A percentile compares a stretch with the other conserved stretches of the same genome.
Conservation (phyloP, 2,329 filamentous ascomycete genomes). For the Lasiodiplodia hormozganensis region DNA sequence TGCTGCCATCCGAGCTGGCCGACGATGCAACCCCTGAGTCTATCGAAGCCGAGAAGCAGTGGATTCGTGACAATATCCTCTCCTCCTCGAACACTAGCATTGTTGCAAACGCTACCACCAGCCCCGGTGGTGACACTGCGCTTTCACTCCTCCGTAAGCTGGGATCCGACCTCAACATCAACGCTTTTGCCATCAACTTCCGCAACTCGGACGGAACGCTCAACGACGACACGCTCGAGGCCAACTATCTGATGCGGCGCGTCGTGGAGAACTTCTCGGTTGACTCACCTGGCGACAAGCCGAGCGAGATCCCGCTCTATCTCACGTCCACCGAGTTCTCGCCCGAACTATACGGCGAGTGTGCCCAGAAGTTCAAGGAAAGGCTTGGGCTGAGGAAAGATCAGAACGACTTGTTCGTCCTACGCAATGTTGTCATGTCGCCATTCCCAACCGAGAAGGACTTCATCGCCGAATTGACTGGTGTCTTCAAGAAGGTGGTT, state of each 20-base stretch:
- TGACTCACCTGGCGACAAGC: slow-evolving; percentile 49
- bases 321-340: slow-evolving; percentile 55
- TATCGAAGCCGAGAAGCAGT: slow-evolving; percentile 47
- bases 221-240: slow-evolving; percentile 56
- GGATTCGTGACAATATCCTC: slow-evolving; percentile 51
- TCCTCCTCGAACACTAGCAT: slow-evolving; percentile 48
- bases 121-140: slow-evolving; percentile 40
- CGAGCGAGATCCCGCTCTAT: slow-evolving; percentile 51
- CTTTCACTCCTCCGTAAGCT: slow-evolving; percentile 50
- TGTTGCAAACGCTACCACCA: slow-evolving; percentile 37
- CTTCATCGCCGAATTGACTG: slow-evolving; percentile 50
- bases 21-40: slow-evolving; percentile 34
- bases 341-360: slow-evolving; percentile 51
- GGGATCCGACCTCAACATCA: slow-evolving; percentile 58
- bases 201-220: slow-evolving; percentile 46
- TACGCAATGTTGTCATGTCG: slow-evolving; percentile 59
- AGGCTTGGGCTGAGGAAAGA: slow-evolving; percentile 45
- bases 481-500: slow-evolving; percentile 42
- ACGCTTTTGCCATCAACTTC: slow-evolving; percentile 56
- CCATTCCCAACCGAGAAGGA: slow-evolving; percentile 51
- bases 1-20: slow-evolving; percentile 46
- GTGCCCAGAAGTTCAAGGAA: slow-evolving; percentile 51
- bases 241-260: slow-evolving; percentile 57
- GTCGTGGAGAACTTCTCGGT: slow-evolving; percentile 54
- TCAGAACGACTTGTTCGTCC: slow-evolving; percentile 51